A percentile compares a stretch with the other conserved stretches of the same genome.
Conservation (phyloP, 768 basidiomycete species). For the Candolleomyces eurysporus region DNA sequence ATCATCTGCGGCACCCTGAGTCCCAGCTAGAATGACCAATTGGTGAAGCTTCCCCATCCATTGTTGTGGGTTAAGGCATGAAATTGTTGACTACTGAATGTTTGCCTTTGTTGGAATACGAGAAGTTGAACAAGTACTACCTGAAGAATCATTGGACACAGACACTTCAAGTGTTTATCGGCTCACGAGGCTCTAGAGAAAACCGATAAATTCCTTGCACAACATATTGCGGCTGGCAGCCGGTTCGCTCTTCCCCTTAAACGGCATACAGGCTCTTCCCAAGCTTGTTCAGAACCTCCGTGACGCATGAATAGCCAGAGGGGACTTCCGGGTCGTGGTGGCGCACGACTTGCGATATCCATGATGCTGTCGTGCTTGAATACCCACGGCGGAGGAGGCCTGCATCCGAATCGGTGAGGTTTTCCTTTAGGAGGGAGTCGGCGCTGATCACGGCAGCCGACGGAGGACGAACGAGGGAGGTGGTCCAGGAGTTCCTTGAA, state of each 20-base stretch:
- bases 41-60: no score
- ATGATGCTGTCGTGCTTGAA: slow-evolving; percentile 86
- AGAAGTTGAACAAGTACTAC: no score
- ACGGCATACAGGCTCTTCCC: slow-evolving; percentile 86
- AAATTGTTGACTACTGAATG: no score
- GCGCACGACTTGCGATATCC: slow-evolving; percentile 85
- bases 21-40: no score
- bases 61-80: no score
- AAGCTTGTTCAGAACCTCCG: slow-evolving; percentile 80
- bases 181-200: no score
- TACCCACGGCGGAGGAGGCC: slow-evolving; percentile 98
- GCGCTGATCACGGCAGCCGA: slow-evolving; percentile 97
- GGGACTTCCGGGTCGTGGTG: slow-evolving; percentile 94
- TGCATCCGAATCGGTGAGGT: slow-evolving; percentile 97
- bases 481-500: slow-evolving; percentile 99
- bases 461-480: slow-evolving; percentile 97
- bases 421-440: slow-evolving; percentile 90
- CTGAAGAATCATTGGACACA: no score
- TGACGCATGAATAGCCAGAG: slow-evolving; percentile 78
- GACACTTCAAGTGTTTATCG: no score
- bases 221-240: no score
- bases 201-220: no score
- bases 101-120: no score
- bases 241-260: slow-evolving; percentile 86
- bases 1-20: no score